Percentiles rank a stretch among this genome's conserved stretches.
Conservation (phyloP, 495 filamentous ascomycete genomes). For the Penicillium coffeae region DNA sequence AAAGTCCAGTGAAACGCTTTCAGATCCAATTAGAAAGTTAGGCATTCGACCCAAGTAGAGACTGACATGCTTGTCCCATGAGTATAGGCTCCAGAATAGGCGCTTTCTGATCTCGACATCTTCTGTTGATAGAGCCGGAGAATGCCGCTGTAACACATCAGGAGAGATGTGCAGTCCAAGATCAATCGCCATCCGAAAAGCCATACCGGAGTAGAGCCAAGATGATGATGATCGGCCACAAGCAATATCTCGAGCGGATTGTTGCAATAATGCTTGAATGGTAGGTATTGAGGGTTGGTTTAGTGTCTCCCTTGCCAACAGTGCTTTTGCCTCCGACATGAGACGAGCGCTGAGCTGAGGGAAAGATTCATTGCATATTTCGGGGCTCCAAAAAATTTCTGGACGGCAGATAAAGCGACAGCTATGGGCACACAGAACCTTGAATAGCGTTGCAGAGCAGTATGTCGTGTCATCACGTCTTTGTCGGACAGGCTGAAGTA, state of each 20-base stretch:
- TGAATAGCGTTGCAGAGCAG: conserved; percentile 9
- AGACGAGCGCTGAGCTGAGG: conserved; percentile 6
- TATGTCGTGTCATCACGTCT: conserved; percentile 1
- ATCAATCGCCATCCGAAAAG: conserved; percentile 27
- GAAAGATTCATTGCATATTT: neutral
- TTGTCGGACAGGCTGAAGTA: conserved; percentile 1
- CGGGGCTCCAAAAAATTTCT: conserved; percentile 3
- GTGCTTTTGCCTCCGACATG: conserved; percentile 8
- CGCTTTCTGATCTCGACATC: conserved; percentile 25
- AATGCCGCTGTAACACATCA: conserved; percentile 15
- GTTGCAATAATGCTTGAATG: conserved; percentile 16
- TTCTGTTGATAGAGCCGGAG: conserved; percentile 9
- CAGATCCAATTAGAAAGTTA: conserved; percentile 9
- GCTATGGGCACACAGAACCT: conserved; percentile 10
- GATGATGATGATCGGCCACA: conserved; percentile 15
- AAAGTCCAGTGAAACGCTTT: conserved; percentile 4
- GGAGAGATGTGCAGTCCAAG: conserved; percentile 18
- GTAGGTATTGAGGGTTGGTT: conserved; percentile 13
- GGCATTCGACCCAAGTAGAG: conserved; percentile 24
- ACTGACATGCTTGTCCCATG: conserved; percentile 28
- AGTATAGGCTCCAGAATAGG: conserved; percentile 26
- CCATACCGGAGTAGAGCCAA: conserved; percentile 32
- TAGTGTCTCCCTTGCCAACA: conserved; percentile 11
- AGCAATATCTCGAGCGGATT: conserved; percentile 11
- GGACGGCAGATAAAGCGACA: conserved; percentile 9